These are phyloP conservation scores for Fusarium poae DNA, from an alignment of 2,329 filamentous ascomycete genomes.

Conservation along the genomic window DNA sequence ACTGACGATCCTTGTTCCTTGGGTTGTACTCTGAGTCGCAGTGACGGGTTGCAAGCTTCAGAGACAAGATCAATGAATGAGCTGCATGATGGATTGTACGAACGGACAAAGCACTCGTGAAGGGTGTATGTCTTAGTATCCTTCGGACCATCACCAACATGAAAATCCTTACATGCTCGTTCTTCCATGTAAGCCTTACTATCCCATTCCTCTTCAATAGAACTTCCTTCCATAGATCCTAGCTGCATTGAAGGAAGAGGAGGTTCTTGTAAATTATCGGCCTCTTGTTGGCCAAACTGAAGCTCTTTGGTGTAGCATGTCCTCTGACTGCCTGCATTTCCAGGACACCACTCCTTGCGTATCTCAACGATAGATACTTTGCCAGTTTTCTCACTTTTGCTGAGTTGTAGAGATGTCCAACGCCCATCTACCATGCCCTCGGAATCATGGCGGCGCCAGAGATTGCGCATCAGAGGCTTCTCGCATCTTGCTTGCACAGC, in stretches of 20 bases:
- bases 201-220: conserved; percentile 45
- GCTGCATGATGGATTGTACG: conserved; percentile 65
- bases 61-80: conserved; percentile 70
- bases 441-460: conserved; percentile 75
- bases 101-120: conserved; percentile 65
- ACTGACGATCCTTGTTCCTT: conserved; percentile 20
- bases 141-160: conserved; percentile 62
- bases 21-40: conserved; percentile 58
- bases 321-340: conserved; percentile 68
- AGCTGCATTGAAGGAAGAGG: conserved; percentile 17
- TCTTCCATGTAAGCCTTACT: conserved; percentile 52
- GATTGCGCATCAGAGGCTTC: conserved; percentile 56
- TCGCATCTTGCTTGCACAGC: conserved; percentile 55
- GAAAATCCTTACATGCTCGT: conserved; percentile 51
- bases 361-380: conserved; percentile 74
- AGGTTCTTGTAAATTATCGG: conserved; percentile 6
- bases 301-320: conserved; percentile 74
- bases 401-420: conserved; percentile 76
- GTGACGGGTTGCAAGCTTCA: conserved; percentile 50
- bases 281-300: conserved; percentile 52
- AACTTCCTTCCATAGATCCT: conserved; percentile 6
- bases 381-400: conserved; percentile 70
- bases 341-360: conserved; percentile 73
- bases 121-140: conserved; percentile 61
- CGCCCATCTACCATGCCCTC: conserved; percentile 81